Evolutionary conservation across 306 rosid species (phyloP), one percentile per base, ranked within the genome.

Genomic region (Hippophae tibetana): DNA sequence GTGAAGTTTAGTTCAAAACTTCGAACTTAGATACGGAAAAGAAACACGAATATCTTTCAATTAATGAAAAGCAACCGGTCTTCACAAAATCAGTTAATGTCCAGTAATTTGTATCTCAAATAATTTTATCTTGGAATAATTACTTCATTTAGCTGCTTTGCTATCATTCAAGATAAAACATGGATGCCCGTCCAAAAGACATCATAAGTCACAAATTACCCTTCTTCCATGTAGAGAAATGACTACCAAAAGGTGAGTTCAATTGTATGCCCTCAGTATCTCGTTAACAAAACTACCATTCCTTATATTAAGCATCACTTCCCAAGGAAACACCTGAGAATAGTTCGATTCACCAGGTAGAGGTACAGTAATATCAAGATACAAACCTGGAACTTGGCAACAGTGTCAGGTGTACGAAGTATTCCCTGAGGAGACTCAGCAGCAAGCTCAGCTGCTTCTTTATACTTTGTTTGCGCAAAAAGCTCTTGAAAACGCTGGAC

Each of bases 381-480:
- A 56, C 63, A 66, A 68, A 88, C 99, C 99, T 93, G 99, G 65
- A 93, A 93, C 84, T 93, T 93, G 61, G 95, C 97, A 68, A 93
- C 97, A 23, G 99, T 93, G 66, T 93, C 99, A 7, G 99, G 97
- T 1, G 97, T 93, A 6, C 99, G 97, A 56, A 93, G 97, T 60
- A 93, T 80, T 73, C 99, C 99, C 72, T 88, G 99, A 0, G 99
- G 99, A 73, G 99, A 93, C 71, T 93, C 97, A 43, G 99, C 99
- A 54, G 99, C 99, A 81, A 93, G 89, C 70, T 93, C 99, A 14
- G 99, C 99, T 51, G 99, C 99, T 79, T 93, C 99, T 76, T 93
- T 93, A 76, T 93, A 93, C 73, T 93, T 93, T 2, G 97, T 88
- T 79, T 93, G 99, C 53, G 99, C 99, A 84, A 93, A 93, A 43